phyloP scores from a whole-genome alignment of 331 rosid species.

The Erythrophleum ivorense region DNA sequence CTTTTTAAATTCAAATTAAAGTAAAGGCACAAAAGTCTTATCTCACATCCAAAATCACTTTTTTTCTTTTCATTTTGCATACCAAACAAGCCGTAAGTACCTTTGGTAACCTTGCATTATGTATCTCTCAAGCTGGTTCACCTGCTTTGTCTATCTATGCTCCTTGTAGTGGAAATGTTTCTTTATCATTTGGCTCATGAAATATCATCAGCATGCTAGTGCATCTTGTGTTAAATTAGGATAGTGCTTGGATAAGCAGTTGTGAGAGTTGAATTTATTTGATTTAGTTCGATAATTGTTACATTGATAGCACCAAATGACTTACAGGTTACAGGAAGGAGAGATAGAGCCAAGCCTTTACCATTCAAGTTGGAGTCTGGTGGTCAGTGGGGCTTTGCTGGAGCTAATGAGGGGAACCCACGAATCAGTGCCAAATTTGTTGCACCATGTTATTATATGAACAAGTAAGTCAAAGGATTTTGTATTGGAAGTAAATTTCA shows the following conservation, averaged over 20 bases:
- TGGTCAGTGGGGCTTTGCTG: conserved; percentile 90
- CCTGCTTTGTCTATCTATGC: background rate
- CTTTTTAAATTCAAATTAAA: too few species aligned
- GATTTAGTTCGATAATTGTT: background rate
- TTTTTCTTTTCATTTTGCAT: too few species aligned
- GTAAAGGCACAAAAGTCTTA: too few species aligned
- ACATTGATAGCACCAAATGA: conserved; percentile 28
- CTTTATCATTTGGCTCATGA: background rate
- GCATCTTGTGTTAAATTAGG: background rate
- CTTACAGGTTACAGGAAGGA: conserved; percentile 92
- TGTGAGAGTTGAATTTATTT: conserved; percentile 8
- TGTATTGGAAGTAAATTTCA: conserved; percentile 29
- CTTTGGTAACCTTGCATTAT: conserved; percentile 4
- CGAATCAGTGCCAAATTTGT: conserved; percentile 79
- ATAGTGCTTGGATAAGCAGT: background rate
- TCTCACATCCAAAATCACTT: too few species aligned
- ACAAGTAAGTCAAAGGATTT: conserved; percentile 65
- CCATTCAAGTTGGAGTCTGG: conserved; percentile 79
- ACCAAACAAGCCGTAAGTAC: too few species aligned
- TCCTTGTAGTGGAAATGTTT: background rate
- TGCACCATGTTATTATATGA: conserved; percentile 84
- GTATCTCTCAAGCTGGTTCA: background rate
- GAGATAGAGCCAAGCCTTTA: conserved; percentile 93
- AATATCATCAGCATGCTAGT: background rate
- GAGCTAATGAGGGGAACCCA: conserved; percentile 94